Percentiles rank a stretch among this genome's conserved stretches.
These are phyloP conservation scores for Citrullus colocynthis DNA, from an alignment of 306 rosid species.

Conservation along the genomic window DNA sequence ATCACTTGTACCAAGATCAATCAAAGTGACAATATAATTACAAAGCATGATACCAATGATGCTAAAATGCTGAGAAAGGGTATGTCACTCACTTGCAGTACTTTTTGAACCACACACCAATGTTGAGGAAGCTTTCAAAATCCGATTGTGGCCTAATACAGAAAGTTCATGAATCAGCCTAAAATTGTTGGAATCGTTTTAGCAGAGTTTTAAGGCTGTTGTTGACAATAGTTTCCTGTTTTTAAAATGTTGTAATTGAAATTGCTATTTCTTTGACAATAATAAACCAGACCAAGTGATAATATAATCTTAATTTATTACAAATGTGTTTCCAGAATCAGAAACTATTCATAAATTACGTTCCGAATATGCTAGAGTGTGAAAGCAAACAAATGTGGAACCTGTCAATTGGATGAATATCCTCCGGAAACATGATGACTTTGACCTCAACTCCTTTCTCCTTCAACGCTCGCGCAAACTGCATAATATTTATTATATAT, in stretches of 20 bases:
- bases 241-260: neutral
- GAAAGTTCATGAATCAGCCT: neutral
- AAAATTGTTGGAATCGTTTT: neutral
- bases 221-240: neutral
- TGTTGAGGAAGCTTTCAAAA: constrained; percentile 75
- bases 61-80: neutral
- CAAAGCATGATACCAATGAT: neutral
- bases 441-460: constrained; percentile 67
- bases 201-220: neutral
- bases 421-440: constrained; percentile 66
- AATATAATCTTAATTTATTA: neutral
- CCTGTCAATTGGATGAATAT: constrained; percentile 70
- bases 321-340: neutral
- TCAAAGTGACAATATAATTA: neutral
- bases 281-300: neutral
- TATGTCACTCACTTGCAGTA: constrained; percentile 34
- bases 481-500: constrained; percentile 15
- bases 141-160: constrained; percentile 75
- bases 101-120: constrained; percentile 83
- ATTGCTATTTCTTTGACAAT: neutral
- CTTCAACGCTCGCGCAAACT: constrained; percentile 78
- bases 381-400: constrained; percentile 16
- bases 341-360: neutral
- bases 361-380: neutral
- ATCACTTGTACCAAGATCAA: neutral